A percentile compares a stretch with the other conserved stretches of the same genome.
phyloP scores from a whole-genome alignment of 768 basidiomycete genomes.

The Auricularia heimuer region DNA sequence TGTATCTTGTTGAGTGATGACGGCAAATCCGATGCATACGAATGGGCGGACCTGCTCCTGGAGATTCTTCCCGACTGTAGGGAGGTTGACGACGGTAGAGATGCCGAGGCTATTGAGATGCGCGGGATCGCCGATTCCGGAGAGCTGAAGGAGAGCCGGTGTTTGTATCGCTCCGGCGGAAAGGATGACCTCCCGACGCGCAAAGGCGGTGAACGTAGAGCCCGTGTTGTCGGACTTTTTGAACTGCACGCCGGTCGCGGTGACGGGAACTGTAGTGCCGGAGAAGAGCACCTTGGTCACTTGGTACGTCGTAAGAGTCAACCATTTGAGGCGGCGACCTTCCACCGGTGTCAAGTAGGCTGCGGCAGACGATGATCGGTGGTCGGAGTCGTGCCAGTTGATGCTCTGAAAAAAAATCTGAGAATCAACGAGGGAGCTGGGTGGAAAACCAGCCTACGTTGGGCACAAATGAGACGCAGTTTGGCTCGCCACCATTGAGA shows the following conservation, averaged over 20 bases:
- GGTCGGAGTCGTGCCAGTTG: neutral
- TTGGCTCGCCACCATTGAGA: slow-evolving; percentile 45
- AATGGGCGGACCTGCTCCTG: slow-evolving; percentile 34
- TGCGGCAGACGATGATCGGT: neutral
- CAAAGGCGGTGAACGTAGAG: slow-evolving; percentile 31
- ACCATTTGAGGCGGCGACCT: neutral
- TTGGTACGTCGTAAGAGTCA: slow-evolving; percentile 13
- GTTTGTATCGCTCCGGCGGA: slow-evolving; percentile 45
- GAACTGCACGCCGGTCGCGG: slow-evolving; percentile 39
- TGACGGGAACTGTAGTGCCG: slow-evolving; percentile 22
- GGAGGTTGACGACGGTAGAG: slow-evolving; percentile 33
- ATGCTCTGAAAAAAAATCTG: neutral
- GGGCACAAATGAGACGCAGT: slow-evolving; percentile 48
- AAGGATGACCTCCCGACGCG: slow-evolving; percentile 41
- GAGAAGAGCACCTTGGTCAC: slow-evolving; percentile 38
- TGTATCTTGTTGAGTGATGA: neutral
- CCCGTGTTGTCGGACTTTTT: slow-evolving; percentile 28
- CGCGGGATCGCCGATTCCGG: slow-evolving; percentile 44
- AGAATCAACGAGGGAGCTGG: neutral
- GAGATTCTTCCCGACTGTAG: slow-evolving; percentile 45
- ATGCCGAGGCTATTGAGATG: slow-evolving; percentile 39
- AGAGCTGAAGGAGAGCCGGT: slow-evolving; percentile 41
- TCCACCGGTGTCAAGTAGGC: neutral
- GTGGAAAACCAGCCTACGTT: slow-evolving; percentile 20
- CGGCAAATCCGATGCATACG: neutral